These are phyloP conservation scores for Mycena alexandri DNA, from an alignment of 768 basidiomycete genomes.

Conservation along the genomic window DNA sequence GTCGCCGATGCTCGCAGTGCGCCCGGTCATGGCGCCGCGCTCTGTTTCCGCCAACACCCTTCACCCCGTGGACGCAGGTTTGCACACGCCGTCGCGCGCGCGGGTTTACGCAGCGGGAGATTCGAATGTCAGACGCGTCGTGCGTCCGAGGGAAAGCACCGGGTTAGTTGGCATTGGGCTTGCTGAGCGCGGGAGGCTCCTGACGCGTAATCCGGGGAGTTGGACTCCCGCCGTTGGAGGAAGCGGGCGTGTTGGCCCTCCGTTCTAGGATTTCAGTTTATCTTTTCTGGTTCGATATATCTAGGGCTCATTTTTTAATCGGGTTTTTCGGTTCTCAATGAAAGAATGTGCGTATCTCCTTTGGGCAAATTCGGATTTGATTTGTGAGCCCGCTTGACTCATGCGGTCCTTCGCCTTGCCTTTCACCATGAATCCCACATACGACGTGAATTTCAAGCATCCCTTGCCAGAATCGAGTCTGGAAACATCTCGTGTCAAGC, in stretches of 20 bases:
- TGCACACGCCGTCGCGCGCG: slow-evolving; percentile 31
- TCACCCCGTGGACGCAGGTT: slow-evolving; percentile 13
- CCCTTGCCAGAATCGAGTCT: slow-evolving; percentile 48
- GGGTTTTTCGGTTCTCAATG: too few relatives aligned
- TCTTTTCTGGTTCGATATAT: background rate
- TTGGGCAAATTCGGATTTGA: too few relatives aligned
- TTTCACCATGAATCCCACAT: too few relatives aligned
- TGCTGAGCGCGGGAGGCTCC: slow-evolving; percentile 34
- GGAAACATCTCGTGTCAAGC: slow-evolving; percentile 52
- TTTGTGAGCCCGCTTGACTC: too few relatives aligned
- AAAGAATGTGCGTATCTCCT: too few relatives aligned
- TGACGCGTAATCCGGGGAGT: slow-evolving; percentile 25
- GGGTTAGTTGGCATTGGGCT: slow-evolving; percentile 26
- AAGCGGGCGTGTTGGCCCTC: slow-evolving; percentile 2
- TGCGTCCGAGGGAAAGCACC: slow-evolving; percentile 13
- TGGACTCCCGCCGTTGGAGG: slow-evolving; percentile 1
- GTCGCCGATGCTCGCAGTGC: slow-evolving; percentile 24
- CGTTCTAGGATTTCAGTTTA: slow-evolving; percentile 18
- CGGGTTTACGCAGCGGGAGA: slow-evolving; percentile 26
- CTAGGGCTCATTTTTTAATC: background rate
- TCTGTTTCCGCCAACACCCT: slow-evolving; percentile 37
- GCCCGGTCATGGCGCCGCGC: slow-evolving; percentile 29
- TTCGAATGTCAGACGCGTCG: slow-evolving; percentile 18
- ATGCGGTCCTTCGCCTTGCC: too few relatives aligned
- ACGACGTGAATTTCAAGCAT: slow-evolving; percentile 50